Base-by-base conservation (phyloP, 2,329 filamentous ascomycete genomes). In the Claviceps africana region DNA sequence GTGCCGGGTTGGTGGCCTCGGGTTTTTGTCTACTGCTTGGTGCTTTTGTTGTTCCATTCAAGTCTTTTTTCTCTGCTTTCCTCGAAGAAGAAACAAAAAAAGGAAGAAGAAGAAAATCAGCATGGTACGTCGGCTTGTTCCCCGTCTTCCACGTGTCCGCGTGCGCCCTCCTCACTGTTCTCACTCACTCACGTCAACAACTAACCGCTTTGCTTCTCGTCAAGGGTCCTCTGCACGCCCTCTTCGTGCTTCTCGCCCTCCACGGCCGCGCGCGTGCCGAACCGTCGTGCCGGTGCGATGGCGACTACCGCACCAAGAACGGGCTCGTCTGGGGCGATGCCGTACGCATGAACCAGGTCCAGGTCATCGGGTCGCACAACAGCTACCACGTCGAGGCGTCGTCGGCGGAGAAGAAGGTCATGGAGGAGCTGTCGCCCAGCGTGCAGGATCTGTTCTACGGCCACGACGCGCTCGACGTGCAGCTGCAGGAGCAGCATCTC, bases 331-430 rank as follows among this genome's bases (percentile, higher is more conserved):
- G 65, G 65, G 59, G 63, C 15, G 43, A 57, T 22, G 53, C 55
- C 17, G 59, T 75, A 49, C 72, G 72, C 49, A 69, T 77, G 64
- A 76, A 76, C 59, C 71, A 76, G 47, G 70, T 76, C 47, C 73
- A 76, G 57, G 68, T 76, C 43, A 62, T 75, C 39, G 73, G 73
- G 56, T 74, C 73, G 0, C 73, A 76, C 59, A 76, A 76, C 60
- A 72, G 68, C 55, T 77, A 76, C 60, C 73, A 77, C 54, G 64
- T 69, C 40, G 73, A 76, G 55, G 62, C 71, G 25, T 64, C 65
- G 2, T 62, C 66, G 1, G 61, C 63, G n/a, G 72, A 74, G 56
- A 67, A 67, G 37, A 56, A 62, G 2, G 57, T 67, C 11, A 70
- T 75, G 56, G 64, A 70, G 48, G 56, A 65, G 52, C 63, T 70